phyloP scores from a whole-genome alignment of 1,284 basidiomycete species.

The Sanghuangporus baumii region DNA sequence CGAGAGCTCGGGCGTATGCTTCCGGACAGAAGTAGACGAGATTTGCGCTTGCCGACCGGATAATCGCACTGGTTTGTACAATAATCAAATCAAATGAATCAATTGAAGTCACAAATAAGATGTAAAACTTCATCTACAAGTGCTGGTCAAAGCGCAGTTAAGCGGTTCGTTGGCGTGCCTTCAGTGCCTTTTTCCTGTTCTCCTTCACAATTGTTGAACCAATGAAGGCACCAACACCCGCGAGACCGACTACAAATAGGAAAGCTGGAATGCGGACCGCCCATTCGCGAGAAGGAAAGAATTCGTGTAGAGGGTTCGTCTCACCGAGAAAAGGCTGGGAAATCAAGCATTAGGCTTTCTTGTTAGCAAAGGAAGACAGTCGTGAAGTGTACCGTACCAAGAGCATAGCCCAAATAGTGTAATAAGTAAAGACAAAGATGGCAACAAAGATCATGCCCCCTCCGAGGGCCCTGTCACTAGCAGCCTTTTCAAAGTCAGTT shows the following conservation, averaged over 20 bases:
- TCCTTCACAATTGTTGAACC: slow-evolving; percentile 73
- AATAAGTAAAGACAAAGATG: slow-evolving; percentile 78
- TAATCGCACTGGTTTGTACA: not conserved
- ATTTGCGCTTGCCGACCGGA: slow-evolving; percentile 11
- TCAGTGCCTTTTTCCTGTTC: slow-evolving; percentile 60
- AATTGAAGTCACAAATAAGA: not conserved
- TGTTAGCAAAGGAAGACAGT: slow-evolving; percentile 3
- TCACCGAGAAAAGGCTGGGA: slow-evolving; percentile 79
- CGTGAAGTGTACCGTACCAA: slow-evolving; percentile 48
- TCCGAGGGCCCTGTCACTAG: slow-evolving; percentile 79
- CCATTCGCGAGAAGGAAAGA: slow-evolving; percentile 89
- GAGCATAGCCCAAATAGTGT: slow-evolving; percentile 86
- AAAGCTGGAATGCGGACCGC: slow-evolving; percentile 82
- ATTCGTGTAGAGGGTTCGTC: slow-evolving; percentile 64
- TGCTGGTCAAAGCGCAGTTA: slow-evolving; percentile 25
- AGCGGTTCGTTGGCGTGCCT: slow-evolving; percentile 49
- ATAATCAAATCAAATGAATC: not conserved
- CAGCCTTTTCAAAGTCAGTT: slow-evolving; percentile 42
- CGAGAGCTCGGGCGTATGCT: slow-evolving; percentile 19
- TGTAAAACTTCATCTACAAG: not conserved
- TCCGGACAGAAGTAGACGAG: slow-evolving; percentile 24
- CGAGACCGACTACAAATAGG: slow-evolving; percentile 72
- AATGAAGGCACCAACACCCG: slow-evolving; percentile 74
- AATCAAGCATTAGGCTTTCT: not conserved
- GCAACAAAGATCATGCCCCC: slow-evolving; percentile 76